Conservation (phyloP, 1,284 basidiomycete species). For the Marasmius tenuissimus region DNA sequence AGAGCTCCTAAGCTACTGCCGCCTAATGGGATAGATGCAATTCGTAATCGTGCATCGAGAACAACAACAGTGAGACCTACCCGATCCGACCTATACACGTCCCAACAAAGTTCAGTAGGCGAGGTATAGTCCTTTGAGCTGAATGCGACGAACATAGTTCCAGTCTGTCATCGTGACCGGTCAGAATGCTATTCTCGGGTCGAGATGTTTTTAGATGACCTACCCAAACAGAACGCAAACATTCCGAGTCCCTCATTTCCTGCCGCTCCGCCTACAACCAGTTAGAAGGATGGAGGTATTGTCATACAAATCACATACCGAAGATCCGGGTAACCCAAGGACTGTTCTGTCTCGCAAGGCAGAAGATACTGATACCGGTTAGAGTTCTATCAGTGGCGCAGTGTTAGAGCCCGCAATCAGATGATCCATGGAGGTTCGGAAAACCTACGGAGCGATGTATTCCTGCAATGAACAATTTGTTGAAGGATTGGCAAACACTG, state of each 20-base stretch:
- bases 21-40: not conserved
- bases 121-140: slow-evolving; percentile 16
- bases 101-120: no score
- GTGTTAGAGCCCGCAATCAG: not conserved
- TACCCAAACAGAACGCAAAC: slow-evolving; percentile 53
- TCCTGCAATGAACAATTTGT: not conserved
- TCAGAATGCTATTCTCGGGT: not conserved
- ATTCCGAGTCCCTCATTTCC: slow-evolving; percentile 50
- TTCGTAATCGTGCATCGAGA: not conserved
- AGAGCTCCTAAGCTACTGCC: slow-evolving; percentile 40
- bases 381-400: slow-evolving; percentile 23
- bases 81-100: slow-evolving; percentile 8
- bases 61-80: not conserved
- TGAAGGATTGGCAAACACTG: slow-evolving; percentile 36
- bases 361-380: slow-evolving; percentile 56
- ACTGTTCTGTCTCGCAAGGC: slow-evolving; percentile 52
- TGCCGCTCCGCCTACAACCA: slow-evolving; percentile 35
- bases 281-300: not conserved
- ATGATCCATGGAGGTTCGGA: not conserved
- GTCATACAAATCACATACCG: slow-evolving; percentile 30
- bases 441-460: slow-evolving; percentile 10
- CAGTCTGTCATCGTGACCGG: slow-evolving; percentile 26
- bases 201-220: not conserved
- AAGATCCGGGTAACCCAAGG: slow-evolving; percentile 54
- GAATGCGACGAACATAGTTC: slow-evolving; percentile 49